Evolutionary conservation across 768 basidiomycete genomes (phyloP).

Genomic region (Kwoniella botswanensis): DNA sequence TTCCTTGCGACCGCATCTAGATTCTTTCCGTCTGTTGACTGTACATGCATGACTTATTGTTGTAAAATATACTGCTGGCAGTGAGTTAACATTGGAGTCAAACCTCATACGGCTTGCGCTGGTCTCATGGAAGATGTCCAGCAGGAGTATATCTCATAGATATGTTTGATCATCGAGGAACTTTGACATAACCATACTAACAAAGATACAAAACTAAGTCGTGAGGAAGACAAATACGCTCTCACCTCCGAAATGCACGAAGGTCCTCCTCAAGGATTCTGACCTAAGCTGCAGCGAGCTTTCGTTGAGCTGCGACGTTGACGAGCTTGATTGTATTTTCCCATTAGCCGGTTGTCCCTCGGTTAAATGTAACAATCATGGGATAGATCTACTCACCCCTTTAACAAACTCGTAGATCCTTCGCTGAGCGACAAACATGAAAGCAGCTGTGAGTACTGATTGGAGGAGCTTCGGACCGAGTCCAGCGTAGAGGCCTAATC

Average conservation of each 20-base stretch:
- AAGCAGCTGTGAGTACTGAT: slow-evolving; percentile 89
- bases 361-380: background rate
- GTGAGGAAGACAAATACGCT: no score
- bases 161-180: no score
- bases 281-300: background rate
- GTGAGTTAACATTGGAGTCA: no score
- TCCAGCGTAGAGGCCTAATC: slow-evolving; percentile 79
- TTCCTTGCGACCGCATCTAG: background rate
- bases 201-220: no score
- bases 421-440: slow-evolving; percentile 87
- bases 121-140: no score
- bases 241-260: no score
- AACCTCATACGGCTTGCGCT: no score
- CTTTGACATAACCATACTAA: no score
- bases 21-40: background rate
- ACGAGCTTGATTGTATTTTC: background rate
- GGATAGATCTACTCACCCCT: slow-evolving; percentile 37
- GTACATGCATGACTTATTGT: background rate
- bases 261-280: background rate
- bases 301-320: slow-evolving; percentile 4
- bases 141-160: no score
- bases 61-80: background rate
- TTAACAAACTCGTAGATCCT: slow-evolving; percentile 62
- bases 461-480: slow-evolving; percentile 86
- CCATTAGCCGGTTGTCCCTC: background rate